Evolutionary conservation across 2,329 filamentous ascomycete species (phyloP).

Genomic region (Catunica adiposa): DNA sequence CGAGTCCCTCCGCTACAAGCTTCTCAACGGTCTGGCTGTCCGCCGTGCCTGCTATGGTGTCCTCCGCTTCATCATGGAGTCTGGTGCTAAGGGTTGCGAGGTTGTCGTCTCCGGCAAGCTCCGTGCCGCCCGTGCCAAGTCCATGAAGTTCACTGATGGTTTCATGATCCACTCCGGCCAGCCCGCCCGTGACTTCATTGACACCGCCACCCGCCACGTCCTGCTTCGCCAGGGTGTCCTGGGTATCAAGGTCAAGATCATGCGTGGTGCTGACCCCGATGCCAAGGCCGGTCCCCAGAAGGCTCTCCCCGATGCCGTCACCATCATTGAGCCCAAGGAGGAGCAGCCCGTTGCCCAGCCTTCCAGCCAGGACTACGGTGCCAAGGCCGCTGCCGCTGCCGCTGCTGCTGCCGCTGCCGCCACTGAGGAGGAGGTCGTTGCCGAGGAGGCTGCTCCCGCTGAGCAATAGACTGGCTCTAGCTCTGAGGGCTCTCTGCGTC

Average conservation of each 20-base stretch:
- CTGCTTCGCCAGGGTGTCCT: conserved; percentile 99
- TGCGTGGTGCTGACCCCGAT: conserved; percentile 98
- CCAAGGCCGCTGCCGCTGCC: conserved; percentile 60
- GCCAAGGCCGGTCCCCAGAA: conserved; percentile 97
- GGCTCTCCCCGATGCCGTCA: conserved; percentile 94
- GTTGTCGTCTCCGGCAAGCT: conserved; percentile 99
- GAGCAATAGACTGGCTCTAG: conserved; percentile 23
- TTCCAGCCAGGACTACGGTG: conserved; percentile 95
- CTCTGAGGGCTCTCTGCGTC: conserved; percentile 14
- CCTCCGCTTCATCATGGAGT: conserved; percentile 99
- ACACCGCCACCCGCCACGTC: conserved; percentile 95
- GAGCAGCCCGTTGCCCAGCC: conserved; percentile 90
- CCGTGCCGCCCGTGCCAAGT: conserved; percentile 96
- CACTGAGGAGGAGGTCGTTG: conserved; percentile 35
- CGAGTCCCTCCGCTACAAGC: conserved; percentile 99
- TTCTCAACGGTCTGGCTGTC: conserved; percentile 97
- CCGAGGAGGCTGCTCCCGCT: conserved; percentile 34
- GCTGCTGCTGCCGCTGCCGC: conserved; percentile 36
- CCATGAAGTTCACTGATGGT: conserved; percentile 99
- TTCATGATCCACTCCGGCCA: conserved; percentile 99
- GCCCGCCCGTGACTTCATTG: conserved; percentile 98
- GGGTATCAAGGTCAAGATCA: conserved; percentile 99
- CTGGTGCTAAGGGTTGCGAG: conserved; percentile 98
- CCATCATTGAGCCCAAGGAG: conserved; percentile 99
- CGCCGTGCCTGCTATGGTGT: conserved; percentile 99